Percentiles rank a stretch among this genome's conserved stretches.
Conservation (phyloP, 179 eudicot species). For the Drosera spatulata region DNA sequence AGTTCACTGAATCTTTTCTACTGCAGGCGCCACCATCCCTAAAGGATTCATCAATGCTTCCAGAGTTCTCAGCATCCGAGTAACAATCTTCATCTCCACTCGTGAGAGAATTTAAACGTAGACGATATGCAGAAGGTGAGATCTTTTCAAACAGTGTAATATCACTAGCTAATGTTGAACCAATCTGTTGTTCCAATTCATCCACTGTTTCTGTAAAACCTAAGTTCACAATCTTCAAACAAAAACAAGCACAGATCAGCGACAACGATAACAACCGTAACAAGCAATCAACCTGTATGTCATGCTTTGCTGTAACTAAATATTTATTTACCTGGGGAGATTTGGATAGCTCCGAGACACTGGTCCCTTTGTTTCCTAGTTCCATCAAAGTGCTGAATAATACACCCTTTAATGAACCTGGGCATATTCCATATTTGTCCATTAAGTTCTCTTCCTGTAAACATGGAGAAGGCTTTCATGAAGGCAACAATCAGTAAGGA, state of each 20-base stretch:
- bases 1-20: neutral
- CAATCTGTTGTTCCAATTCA: conserved; percentile 82
- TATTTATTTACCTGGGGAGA: conserved; percentile 41
- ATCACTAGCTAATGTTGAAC: conserved; percentile 90
- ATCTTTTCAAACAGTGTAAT: conserved; percentile 82
- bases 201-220: conserved; percentile 38
- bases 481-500: conserved; percentile 1
- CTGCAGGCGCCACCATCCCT: conserved; percentile 19
- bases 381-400: conserved; percentile 54
- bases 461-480: conserved; percentile 24
- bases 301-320: conserved; percentile 24
- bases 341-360: conserved; percentile 53
- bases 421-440: conserved; percentile 56
- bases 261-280: conserved; percentile 16
- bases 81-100: conserved; percentile 39
- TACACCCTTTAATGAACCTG: conserved; percentile 83
- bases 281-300: conserved; percentile 15
- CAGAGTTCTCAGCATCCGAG: conserved; percentile 62
- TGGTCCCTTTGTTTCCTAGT: conserved; percentile 62
- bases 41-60: conserved; percentile 61
- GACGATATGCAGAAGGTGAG: conserved; percentile 87
- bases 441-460: conserved; percentile 51
- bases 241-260: conserved; percentile 10
- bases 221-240: conserved; percentile 59
- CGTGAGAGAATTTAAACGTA: conserved; percentile 30